These are phyloP conservation scores for Taiwanofungus camphoratus DNA, from an alignment of 1,284 basidiomycete genomes.

Conservation along the genomic window DNA sequence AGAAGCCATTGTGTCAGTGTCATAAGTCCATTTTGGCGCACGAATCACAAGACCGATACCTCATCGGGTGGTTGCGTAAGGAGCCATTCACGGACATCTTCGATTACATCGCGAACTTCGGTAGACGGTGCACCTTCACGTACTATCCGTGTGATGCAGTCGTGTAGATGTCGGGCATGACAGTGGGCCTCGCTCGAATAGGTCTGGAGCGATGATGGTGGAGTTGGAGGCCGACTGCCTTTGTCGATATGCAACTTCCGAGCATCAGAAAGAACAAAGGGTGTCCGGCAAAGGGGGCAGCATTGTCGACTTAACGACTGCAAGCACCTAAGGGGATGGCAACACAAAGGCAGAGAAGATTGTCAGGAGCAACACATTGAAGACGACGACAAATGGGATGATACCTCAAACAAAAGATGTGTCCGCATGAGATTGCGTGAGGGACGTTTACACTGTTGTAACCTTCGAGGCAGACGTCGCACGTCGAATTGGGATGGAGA, in stretches of 20 bases:
- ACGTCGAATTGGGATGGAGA: conserved; percentile 37
- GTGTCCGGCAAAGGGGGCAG: conserved; percentile 27
- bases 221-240: conserved; percentile 16
- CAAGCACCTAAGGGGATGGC: conserved; percentile 20
- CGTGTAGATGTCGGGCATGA: conserved; percentile 28
- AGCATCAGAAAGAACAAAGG: conserved; percentile 18
- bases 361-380: conserved; percentile 2
- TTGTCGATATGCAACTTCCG: conserved; percentile 25
- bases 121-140: conserved; percentile 30
- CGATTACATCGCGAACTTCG: conserved; percentile 32
- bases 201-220: conserved; percentile 12
- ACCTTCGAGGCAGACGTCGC: conserved; percentile 43
- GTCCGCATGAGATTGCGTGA: conserved; percentile 39
- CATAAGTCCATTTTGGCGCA: not conserved
- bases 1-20: conserved; percentile 1
- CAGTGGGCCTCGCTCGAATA: conserved; percentile 18
- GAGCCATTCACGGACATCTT: conserved; percentile 33
- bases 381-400: conserved; percentile 7
- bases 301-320: conserved; percentile 16
- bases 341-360: not conserved
- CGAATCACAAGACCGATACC: conserved; percentile 22
- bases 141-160: conserved; percentile 32
- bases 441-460: conserved; percentile 32
- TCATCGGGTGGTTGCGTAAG: conserved; percentile 30
- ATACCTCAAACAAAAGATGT: conserved; percentile 35